Conservation (phyloP, 257 asterid species). For the Solanum tarapatanum region DNA sequence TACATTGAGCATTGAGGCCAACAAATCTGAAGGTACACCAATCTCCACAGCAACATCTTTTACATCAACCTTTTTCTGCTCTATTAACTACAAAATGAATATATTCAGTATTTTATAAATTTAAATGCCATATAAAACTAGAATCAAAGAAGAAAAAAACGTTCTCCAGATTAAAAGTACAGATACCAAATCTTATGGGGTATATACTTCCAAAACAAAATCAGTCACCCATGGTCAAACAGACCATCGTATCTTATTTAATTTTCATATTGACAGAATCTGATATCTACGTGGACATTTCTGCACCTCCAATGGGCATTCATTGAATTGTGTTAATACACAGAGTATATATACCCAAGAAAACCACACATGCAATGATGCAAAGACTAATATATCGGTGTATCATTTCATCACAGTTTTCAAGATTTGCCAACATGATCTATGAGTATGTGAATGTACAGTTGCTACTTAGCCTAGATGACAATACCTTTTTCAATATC, state of each 20-base stretch:
- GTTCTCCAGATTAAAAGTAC: neutral
- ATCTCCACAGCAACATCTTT: conserved; percentile 69
- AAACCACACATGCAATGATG: neutral
- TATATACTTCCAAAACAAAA: neutral
- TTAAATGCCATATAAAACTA: neutral
- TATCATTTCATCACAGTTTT: neutral
- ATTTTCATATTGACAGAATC: neutral
- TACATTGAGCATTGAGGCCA: conserved; percentile 56
- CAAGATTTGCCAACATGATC: neutral
- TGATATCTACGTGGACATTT: neutral
- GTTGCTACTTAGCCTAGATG: neutral
- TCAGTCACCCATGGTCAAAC: neutral
- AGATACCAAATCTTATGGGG: neutral
- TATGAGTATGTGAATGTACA: neutral
- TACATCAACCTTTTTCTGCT: conserved; percentile 56
- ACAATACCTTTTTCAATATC: conserved; percentile 72
- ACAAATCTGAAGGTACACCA: conserved; percentile 59
- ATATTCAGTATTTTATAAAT: neutral
- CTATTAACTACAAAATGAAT: conserved; percentile 51
- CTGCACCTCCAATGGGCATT: neutral
- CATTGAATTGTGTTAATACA: neutral
- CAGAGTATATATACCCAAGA: neutral
- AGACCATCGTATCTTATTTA: neutral
- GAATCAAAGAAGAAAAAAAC: neutral
- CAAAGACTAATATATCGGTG: conserved; percentile 1